Base-by-base conservation (phyloP, 805 yeast genomes). In the Ogataea angusta region DNA sequence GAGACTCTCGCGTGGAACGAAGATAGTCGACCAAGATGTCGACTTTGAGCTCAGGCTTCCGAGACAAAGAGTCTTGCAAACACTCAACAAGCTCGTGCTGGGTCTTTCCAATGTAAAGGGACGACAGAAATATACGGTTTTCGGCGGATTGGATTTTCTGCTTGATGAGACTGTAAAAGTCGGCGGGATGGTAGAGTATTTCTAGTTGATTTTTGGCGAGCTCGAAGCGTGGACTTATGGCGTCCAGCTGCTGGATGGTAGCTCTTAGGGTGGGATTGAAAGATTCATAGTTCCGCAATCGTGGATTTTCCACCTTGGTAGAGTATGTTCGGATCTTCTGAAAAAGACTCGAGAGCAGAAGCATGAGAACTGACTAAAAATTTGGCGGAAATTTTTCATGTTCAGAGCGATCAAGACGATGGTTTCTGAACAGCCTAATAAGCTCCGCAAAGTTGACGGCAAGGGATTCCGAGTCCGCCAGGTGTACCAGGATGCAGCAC, bases 1-100 rank as follows among this genome's bases (percentile, higher is more conserved):
- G 98, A 1, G 89, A 81, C 55, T 93, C 99, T 50, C 99, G 75
- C 0, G 98, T 91, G 0, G 96, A 96, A 51, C 99, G 66, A 34
- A 93, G 70, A 10, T 90, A 95, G 63, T 93, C 99, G 5, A 90
- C 73, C 38, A 93, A 68, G 18, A 93, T 79, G 43, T 75, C 76
- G 2, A 93, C 85, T 49, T 76, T 72, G 45, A 93, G 69, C 17
- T 77, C 64, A 2, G 80, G 75, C 45, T 85, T 87, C 3, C 57
- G 53, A 2, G 56, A 52, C 49, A 93, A 60, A 0, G 96, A 90
- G 6, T 66, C 60, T 10, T 73, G 72, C 4, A 93, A 49, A 46
- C 82, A 75, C 6, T 72, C 69, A 10, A 90, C 69, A 18, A 93
- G 72, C 45, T 91, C 98, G 35, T 73, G 65, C 60, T 93, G 95